Conservation (phyloP, 352 stramenopile genomes). For the Thalassiosira oceanica region DNA sequence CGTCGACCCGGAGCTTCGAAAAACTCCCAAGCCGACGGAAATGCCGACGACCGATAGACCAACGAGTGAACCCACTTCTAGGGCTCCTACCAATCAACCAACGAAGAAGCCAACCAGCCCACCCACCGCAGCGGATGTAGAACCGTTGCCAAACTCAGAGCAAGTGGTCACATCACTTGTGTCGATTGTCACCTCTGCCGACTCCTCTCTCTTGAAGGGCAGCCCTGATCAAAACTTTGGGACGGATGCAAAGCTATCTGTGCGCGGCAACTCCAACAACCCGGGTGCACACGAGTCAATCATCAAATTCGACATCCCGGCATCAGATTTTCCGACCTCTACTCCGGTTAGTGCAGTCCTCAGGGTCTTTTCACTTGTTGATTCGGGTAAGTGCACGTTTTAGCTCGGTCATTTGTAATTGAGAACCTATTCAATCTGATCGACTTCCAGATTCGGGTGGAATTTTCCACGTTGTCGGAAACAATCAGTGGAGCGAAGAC, state of each 20-base stretch:
- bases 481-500: slow-evolving; percentile 20
- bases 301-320: slow-evolving; percentile 33
- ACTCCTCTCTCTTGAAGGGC: slow-evolving; percentile 26
- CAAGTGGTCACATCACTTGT: neutral
- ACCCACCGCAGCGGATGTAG: too few relatives aligned
- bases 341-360: slow-evolving; percentile 14
- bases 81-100: too few relatives aligned
- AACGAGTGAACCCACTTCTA: too few relatives aligned
- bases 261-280: slow-evolving; percentile 16
- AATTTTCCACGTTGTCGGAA: slow-evolving; percentile 31
- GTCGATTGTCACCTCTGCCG: neutral
- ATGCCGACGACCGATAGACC: too few relatives aligned
- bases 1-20: too few relatives aligned
- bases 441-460: slow-evolving; percentile 18
- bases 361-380: slow-evolving; percentile 24
- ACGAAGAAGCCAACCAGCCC: too few relatives aligned
- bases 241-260: slow-evolving; percentile 4
- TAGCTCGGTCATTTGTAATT: too few relatives aligned
- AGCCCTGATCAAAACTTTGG: slow-evolving; percentile 22
- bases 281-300: slow-evolving; percentile 31
- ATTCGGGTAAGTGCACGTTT: too few relatives aligned
- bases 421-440: too few relatives aligned
- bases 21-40: too few relatives aligned
- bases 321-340: slow-evolving; percentile 10
- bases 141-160: slow-evolving; percentile 2